Conservation (phyloP, 1,284 basidiomycete species). For the Ustilago hordei region DNA sequence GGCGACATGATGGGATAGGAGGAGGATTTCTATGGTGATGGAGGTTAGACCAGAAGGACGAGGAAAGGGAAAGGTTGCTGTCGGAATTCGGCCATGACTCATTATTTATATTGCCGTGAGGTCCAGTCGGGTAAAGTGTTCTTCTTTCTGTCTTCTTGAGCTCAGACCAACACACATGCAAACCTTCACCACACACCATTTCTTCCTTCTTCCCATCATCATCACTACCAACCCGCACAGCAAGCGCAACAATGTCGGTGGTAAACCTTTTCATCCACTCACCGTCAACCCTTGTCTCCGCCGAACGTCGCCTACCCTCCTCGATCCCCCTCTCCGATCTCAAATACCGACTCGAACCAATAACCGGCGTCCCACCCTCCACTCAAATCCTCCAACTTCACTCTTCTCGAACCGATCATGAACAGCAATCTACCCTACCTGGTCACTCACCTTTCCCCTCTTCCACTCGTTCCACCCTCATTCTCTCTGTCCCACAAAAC, state of each 20-base stretch:
- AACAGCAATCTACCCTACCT: slow-evolving; percentile 43
- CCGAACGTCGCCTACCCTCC: slow-evolving; percentile 56
- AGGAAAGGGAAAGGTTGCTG: not conserved
- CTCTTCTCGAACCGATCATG: slow-evolving; percentile 69
- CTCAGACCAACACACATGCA: slow-evolving; percentile 12
- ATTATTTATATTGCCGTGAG: slow-evolving; percentile 3
- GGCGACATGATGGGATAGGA: slow-evolving; percentile 5
- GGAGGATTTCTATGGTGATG: not conserved
- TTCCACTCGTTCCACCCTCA: slow-evolving; percentile 72
- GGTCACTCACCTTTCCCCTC: slow-evolving; percentile 21
- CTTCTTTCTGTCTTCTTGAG: not conserved
- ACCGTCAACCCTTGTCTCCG: slow-evolving; percentile 52
- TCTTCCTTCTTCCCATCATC: not conserved
- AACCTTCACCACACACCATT: not conserved
- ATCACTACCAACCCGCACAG: not conserved
- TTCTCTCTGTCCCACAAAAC: slow-evolving; percentile 72
- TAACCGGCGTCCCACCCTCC: slow-evolving; percentile 83
- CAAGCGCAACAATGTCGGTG: slow-evolving; percentile 44
- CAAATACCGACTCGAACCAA: slow-evolving; percentile 84
- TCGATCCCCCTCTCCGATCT: slow-evolving; percentile 44
- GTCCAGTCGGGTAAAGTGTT: slow-evolving; percentile 9
- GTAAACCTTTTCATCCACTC: slow-evolving; percentile 59
- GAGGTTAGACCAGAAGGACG: not conserved
- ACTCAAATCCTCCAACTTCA: slow-evolving; percentile 72
- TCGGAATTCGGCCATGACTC: slow-evolving; percentile 1